Evolutionary conservation across 148 eudicot species (phyloP).

Genomic region (Tetragonia tetragonoides): DNA sequence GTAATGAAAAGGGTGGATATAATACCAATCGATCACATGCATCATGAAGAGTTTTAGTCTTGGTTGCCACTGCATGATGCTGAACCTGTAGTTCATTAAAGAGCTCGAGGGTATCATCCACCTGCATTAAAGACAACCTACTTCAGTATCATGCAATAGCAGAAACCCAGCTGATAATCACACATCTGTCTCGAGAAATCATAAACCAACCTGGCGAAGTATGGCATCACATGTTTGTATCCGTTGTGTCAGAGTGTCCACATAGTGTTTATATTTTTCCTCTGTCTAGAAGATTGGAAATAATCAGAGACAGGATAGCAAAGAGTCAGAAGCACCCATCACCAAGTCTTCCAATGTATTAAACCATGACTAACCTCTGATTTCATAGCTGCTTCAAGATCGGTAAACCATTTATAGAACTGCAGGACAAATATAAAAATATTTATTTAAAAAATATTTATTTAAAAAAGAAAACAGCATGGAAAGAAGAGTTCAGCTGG

Average conservation of each 20-base stretch:
- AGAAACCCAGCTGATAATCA: slow-evolving; percentile 7
- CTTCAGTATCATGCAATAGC: slow-evolving; percentile 12
- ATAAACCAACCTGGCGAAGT: slow-evolving; percentile 64
- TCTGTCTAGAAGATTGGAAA: slow-evolving; percentile 64
- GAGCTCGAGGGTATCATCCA: slow-evolving; percentile 91
- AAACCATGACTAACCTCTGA: slow-evolving; percentile 67
- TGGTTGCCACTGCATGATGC: slow-evolving; percentile 93
- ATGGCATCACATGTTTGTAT: slow-evolving; percentile 89
- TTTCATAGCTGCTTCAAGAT: slow-evolving; percentile 98
- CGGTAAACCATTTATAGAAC: slow-evolving; percentile 97
- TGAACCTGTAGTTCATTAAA: slow-evolving; percentile 89
- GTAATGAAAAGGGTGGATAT: slow-evolving; percentile 6
- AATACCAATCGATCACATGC: slow-evolving; percentile 96
- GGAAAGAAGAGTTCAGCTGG: not conserved
- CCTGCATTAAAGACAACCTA: slow-evolving; percentile 46
- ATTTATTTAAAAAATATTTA: too few species aligned
- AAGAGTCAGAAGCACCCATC: slow-evolving; percentile 8
- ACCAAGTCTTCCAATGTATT: slow-evolving; percentile 17
- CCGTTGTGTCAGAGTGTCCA: slow-evolving; percentile 72
- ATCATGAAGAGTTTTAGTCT: slow-evolving; percentile 95
- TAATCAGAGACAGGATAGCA: slow-evolving; percentile 23
- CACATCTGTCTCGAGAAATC: not conserved
- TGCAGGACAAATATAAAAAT: slow-evolving; percentile 30
- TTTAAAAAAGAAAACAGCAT: slow-evolving; percentile 18
- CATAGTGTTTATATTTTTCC: slow-evolving; percentile 95